Percentiles rank a stretch among this genome's conserved stretches.
Conservation (phyloP, 1,284 basidiomycete genomes). For the Sanguinoderma infundibulare region DNA sequence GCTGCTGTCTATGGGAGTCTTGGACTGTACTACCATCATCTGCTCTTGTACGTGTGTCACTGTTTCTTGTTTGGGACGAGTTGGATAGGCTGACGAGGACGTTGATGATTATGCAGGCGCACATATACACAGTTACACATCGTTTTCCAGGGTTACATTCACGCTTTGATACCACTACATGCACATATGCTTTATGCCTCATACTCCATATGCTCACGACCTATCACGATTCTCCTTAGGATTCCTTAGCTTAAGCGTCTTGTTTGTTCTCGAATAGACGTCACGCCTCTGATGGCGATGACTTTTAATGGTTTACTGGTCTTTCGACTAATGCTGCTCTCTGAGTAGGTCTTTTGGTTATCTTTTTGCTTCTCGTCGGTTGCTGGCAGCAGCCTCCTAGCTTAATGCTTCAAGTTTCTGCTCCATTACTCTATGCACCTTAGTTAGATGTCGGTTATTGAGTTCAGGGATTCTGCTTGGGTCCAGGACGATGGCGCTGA, state of each 20-base stretch:
- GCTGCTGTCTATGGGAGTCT: not conserved
- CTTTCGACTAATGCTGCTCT: not conserved
- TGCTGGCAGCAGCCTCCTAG: not conserved
- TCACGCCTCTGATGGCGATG: not conserved
- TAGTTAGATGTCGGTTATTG: too few relatives aligned
- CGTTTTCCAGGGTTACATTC: not conserved
- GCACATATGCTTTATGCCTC: slow-evolving; percentile 27
- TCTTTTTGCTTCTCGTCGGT: not conserved
- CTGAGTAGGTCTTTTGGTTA: not conserved
- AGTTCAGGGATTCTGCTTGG: too few relatives aligned
- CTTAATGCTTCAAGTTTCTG: not conserved
- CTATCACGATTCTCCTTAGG: slow-evolving; percentile 12
- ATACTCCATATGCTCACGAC: slow-evolving; percentile 24
- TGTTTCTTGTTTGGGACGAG: not conserved
- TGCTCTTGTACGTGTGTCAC: not conserved
- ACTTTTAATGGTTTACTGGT: not conserved
- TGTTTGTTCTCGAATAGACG: not conserved
- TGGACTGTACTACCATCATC: not conserved
- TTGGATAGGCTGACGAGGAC: not conserved
- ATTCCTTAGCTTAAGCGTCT: not conserved
- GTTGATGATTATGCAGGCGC: not conserved
- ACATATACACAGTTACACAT: not conserved
- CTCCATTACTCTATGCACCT: too few relatives aligned
- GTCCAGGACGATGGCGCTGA: too few relatives aligned
- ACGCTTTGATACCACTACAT: slow-evolving; percentile 23